A percentile compares a stretch with the other conserved stretches of the same genome.
These are phyloP conservation scores for Trichoderma atrobrunneum DNA, from an alignment of 2,329 filamentous ascomycete genomes.

Conservation along the genomic window DNA sequence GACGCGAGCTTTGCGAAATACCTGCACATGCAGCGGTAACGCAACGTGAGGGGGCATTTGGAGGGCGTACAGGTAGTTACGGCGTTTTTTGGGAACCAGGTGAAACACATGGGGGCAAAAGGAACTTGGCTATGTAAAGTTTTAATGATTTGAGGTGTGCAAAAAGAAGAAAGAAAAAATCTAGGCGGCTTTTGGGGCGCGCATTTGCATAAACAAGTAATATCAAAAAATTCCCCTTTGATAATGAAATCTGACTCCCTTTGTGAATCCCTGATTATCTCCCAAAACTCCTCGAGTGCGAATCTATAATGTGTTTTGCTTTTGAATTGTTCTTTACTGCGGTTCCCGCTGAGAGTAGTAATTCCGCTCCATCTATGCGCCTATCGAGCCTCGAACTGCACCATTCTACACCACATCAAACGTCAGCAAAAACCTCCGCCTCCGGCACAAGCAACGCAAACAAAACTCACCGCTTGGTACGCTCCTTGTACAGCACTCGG, in stretches of 20 bases:
- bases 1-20: constrained; percentile 64
- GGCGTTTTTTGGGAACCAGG: constrained; percentile 13
- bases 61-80: background rate
- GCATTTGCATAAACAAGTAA: constrained; percentile 14
- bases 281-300: constrained; percentile 20
- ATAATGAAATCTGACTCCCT: background rate
- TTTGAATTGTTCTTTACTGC: background rate
- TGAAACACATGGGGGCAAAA: constrained; percentile 6
- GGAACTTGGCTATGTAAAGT: background rate
- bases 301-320: background rate
- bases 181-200: constrained; percentile 1
- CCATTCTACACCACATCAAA: constrained; percentile 64
- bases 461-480: constrained; percentile 81
- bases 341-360: background rate
- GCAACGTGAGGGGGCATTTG: background rate
- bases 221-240: constrained; percentile 12
- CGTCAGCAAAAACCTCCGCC: background rate
- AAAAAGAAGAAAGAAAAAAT: background rate
- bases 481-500: constrained; percentile 93
- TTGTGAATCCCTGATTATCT: background rate
- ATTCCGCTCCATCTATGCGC: background rate
- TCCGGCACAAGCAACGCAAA: background rate
- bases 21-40: constrained; percentile 44
- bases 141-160: background rate
- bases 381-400: constrained; percentile 93